Conservation (phyloP, 2,329 filamentous ascomycete species). For the Neopestalotiopsis rosae region DNA sequence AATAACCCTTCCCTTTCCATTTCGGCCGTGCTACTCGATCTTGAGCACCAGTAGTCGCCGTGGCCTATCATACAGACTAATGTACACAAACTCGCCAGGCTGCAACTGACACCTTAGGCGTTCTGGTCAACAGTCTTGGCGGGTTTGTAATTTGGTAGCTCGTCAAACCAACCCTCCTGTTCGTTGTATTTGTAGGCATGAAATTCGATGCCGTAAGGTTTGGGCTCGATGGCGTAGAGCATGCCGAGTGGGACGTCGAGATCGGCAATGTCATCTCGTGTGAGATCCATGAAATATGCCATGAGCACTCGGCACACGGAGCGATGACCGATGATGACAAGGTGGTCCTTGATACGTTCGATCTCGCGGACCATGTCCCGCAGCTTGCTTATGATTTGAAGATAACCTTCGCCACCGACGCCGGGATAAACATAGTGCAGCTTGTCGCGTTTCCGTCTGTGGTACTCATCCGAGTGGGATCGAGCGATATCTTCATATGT, state of each 20-base stretch:
- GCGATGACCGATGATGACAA: constrained; percentile 89
- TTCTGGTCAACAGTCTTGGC: constrained; percentile 15
- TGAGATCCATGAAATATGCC: constrained; percentile 95
- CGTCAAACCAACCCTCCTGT: constrained; percentile 78
- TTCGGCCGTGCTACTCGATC: neutral
- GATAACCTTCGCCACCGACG: constrained; percentile 92
- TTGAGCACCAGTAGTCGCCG: neutral
- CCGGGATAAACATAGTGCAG: constrained; percentile 96
- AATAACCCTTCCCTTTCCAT: neutral
- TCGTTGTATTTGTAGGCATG: constrained; percentile 93
- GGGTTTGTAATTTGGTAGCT: constrained; percentile 85
- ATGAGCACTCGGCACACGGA: constrained; percentile 91
- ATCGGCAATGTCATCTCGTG: constrained; percentile 89
- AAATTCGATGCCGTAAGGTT: constrained; percentile 97
- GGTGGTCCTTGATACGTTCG: constrained; percentile 95
- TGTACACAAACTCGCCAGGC: neutral
- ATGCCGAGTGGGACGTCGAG: constrained; percentile 93
- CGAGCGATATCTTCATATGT: constrained; percentile 89
- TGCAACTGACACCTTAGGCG: neutral
- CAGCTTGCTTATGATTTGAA: constrained; percentile 95
- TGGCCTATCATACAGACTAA: neutral
- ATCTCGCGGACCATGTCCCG: constrained; percentile 96
- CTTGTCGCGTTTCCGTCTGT: constrained; percentile 81
- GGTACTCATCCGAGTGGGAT: constrained; percentile 82
- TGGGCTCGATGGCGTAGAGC: constrained; percentile 93